These are phyloP conservation scores for Apiosordaria backusii DNA, from an alignment of 495 filamentous ascomycete genomes.

Conservation along the genomic window DNA sequence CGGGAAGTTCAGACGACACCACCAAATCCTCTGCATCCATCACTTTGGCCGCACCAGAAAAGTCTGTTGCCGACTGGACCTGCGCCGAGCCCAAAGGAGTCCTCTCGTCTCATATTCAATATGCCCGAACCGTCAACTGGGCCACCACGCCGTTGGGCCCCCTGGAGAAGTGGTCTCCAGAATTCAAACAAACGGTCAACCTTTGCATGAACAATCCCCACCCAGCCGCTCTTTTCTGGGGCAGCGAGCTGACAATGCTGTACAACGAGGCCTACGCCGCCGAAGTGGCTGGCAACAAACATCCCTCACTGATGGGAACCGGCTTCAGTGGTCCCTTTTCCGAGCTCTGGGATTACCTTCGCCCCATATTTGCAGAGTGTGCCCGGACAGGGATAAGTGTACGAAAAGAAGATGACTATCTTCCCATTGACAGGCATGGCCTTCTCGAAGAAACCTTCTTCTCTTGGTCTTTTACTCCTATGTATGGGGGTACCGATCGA, in stretches of 20 bases:
- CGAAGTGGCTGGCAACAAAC: conserved; percentile 39
- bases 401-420: conserved; percentile 32
- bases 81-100: conserved; percentile 26
- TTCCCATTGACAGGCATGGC: conserved; percentile 47
- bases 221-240: conserved; percentile 52
- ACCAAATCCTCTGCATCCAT: conserved; percentile 19
- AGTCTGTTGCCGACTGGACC: conserved; percentile 32
- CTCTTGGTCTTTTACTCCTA: conserved; percentile 57
- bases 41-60: conserved; percentile 18
- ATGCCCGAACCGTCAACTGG: conserved; percentile 60
- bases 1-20: conserved; percentile 23
- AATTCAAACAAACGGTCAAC: conserved; percentile 59
- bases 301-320: conserved; percentile 32
- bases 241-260: conserved; percentile 36
- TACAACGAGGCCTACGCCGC: conserved; percentile 35
- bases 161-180: conserved; percentile 57
- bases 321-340: conserved; percentile 27
- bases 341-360: conserved; percentile 48
- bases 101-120: conserved; percentile 50
- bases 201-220: conserved; percentile 64
- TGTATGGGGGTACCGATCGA: conserved; percentile 46
- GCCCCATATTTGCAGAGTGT: conserved; percentile 34
- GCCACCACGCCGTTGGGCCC: conserved; percentile 56
- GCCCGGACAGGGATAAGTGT: conserved; percentile 27
- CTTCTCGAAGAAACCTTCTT: conserved; percentile 59